A percentile compares a stretch with the other conserved stretches of the same genome.
Conservation (phyloP, 2,329 filamentous ascomycete genomes). For the Hortaea werneckii region DNA sequence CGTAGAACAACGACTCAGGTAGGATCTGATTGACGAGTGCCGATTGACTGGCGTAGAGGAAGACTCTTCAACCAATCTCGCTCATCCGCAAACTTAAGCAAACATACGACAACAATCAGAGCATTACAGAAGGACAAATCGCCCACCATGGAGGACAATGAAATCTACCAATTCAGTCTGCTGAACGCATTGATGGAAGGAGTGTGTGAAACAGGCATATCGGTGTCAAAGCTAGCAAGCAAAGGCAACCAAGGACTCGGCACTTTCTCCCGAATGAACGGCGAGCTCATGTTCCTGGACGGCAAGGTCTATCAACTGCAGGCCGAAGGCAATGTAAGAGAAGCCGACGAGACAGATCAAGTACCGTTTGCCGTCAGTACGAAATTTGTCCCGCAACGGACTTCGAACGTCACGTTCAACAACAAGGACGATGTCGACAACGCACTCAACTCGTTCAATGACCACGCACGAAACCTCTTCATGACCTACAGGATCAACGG, state of each 20-base stretch:
- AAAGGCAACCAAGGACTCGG: slow-evolving; percentile 43
- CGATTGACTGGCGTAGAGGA: too few relatives aligned
- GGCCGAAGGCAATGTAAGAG: slow-evolving; percentile 25
- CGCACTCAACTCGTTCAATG: slow-evolving; percentile 17
- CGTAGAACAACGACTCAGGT: too few relatives aligned
- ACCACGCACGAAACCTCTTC: slow-evolving; percentile 22
- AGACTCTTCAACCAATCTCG: too few relatives aligned
- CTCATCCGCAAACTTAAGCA: too few relatives aligned
- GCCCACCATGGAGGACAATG: slow-evolving; percentile 25
- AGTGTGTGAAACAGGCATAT: slow-evolving; percentile 37
- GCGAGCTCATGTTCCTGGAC: slow-evolving; percentile 36
- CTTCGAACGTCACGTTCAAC: slow-evolving; percentile 12
- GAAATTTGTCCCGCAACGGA: slow-evolving; percentile 21
- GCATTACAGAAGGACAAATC: too few relatives aligned
- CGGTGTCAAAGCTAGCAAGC: slow-evolving; percentile 35
- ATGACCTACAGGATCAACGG: slow-evolving; percentile 25
- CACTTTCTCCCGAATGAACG: slow-evolving; percentile 35
- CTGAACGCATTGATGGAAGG: slow-evolving; percentile 37
- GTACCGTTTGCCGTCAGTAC: slow-evolving; percentile 32
- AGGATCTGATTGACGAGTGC: too few relatives aligned
- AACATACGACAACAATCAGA: too few relatives aligned
- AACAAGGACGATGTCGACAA: slow-evolving; percentile 19
- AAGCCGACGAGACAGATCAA: slow-evolving; percentile 24
- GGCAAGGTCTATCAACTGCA: slow-evolving; percentile 33
- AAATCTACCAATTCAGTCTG: slow-evolving; percentile 36